Conservation (phyloP, 805 yeast species). For the Nakazawaea sp. region DNA sequence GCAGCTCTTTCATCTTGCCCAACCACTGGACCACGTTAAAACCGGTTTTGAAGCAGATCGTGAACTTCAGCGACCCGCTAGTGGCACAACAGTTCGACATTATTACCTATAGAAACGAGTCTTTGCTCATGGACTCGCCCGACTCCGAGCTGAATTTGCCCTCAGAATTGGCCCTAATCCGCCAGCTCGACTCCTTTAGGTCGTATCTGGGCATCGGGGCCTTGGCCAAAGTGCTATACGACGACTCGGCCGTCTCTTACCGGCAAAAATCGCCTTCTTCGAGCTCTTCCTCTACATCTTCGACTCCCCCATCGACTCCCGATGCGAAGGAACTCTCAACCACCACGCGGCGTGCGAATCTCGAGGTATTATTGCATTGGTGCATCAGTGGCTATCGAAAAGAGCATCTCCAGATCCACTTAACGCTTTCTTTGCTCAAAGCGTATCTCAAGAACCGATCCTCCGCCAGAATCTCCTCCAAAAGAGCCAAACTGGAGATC, state of each 20-base stretch:
- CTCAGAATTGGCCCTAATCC: slow-evolving; percentile 16
- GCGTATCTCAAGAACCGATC: neutral
- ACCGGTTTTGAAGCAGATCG: slow-evolving; percentile 35
- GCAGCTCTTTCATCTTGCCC: slow-evolving; percentile 60
- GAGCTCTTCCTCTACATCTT: slow-evolving; percentile 6
- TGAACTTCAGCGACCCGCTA: slow-evolving; percentile 24
- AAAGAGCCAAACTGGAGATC: slow-evolving; percentile 21
- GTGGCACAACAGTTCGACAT: slow-evolving; percentile 46
- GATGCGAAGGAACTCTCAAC: too few species aligned
- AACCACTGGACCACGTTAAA: slow-evolving; percentile 52
- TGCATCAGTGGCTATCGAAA: slow-evolving; percentile 17
- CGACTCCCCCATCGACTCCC: too few species aligned
- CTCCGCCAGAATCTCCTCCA: slow-evolving; percentile 13
- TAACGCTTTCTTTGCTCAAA: slow-evolving; percentile 20
- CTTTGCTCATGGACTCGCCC: slow-evolving; percentile 46
- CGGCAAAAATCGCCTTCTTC: neutral
- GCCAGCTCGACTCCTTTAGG: slow-evolving; percentile 21
- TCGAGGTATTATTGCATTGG: slow-evolving; percentile 23
- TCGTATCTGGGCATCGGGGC: slow-evolving; percentile 13
- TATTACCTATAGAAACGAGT: slow-evolving; percentile 63
- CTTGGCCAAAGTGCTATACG: slow-evolving; percentile 15
- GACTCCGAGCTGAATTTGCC: slow-evolving; percentile 8
- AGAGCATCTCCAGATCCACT: slow-evolving; percentile 14
- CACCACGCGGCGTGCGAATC: slow-evolving; percentile 15
- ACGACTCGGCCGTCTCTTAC: slow-evolving; percentile 13